Evolutionary conservation across 73 alveolate genomes (phyloP).

Genomic region (Halteria grandinella): DNA sequence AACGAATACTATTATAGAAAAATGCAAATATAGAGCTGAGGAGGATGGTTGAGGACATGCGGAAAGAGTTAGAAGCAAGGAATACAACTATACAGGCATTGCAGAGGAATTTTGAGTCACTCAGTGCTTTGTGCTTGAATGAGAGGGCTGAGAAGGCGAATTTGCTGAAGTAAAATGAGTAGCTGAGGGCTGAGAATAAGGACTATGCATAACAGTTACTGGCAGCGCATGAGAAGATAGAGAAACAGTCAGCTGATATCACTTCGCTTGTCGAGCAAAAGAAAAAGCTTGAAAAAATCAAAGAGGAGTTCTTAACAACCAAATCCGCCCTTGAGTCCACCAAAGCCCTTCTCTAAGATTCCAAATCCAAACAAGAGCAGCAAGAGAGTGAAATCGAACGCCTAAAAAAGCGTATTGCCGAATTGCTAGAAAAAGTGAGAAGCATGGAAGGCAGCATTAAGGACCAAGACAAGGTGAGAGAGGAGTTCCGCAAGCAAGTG

Average conservation of each 20-base stretch:
- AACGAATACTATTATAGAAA: not conserved
- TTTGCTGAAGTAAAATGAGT: constrained; percentile 9
- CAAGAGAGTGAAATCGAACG: not conserved
- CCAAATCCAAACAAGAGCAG: constrained; percentile 3
- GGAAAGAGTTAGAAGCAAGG: constrained; percentile 53
- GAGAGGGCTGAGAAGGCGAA: constrained; percentile 42
- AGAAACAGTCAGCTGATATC: not conserved
- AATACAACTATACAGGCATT: constrained; percentile 48
- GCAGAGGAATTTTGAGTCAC: constrained; percentile 47
- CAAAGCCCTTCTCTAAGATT: not conserved
- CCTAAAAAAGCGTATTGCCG: not conserved
- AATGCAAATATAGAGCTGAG: constrained; percentile 33
- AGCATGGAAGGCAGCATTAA: not conserved
- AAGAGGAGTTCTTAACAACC: not conserved
- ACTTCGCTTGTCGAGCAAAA: constrained; percentile 17
- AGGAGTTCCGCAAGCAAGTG: not conserved
- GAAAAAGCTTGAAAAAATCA: constrained; percentile 14
- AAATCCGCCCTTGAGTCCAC: constrained; percentile 23
- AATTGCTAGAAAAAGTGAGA: constrained; percentile 7
- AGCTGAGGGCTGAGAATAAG: constrained; percentile 26
- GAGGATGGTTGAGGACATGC: constrained; percentile 38
- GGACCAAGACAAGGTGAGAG: constrained; percentile 10
- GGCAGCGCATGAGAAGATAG: not conserved
- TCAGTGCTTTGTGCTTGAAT: constrained; percentile 32
- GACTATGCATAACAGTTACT: constrained; percentile 13